Percentiles rank a stretch among this genome's conserved stretches.
Evolutionary conservation across 1,284 basidiomycete species (phyloP).

Genomic region (Somion occarium): DNA sequence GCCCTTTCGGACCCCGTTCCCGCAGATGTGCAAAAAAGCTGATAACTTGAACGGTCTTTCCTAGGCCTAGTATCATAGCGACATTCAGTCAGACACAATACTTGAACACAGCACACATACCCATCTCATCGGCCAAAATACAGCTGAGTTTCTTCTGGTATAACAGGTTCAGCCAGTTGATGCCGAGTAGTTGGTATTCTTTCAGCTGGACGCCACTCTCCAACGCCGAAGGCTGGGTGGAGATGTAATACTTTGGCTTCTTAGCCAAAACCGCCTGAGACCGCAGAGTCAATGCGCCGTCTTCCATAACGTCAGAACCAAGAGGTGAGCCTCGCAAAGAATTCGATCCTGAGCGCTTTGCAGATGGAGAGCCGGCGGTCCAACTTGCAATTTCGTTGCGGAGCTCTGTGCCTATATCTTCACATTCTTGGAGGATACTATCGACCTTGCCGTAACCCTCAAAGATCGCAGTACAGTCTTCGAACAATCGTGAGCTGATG

Average conservation of each 20-base stretch:
- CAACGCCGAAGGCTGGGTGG: constrained; percentile 72
- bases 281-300: constrained; percentile 59
- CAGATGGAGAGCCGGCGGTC: constrained; percentile 45
- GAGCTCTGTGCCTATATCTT: constrained; percentile 72
- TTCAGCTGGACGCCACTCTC: constrained; percentile 77
- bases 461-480: constrained; percentile 87
- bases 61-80: constrained; percentile 55
- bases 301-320: constrained; percentile 37
- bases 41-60: constrained; percentile 98
- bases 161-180: constrained; percentile 94
- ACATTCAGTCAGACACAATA: constrained; percentile 2
- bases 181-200: constrained; percentile 95
- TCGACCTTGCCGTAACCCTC: constrained; percentile 91
- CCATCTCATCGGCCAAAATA: constrained; percentile 98
- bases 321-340: constrained; percentile 24
- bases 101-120: constrained; percentile 39
- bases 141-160: constrained; percentile 83
- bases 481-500: constrained; percentile 86
- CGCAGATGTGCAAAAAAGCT: constrained; percentile 91
- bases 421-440: constrained; percentile 83
- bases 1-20: constrained; percentile 71
- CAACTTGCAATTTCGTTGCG: constrained; percentile 75
- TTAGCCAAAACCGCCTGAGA: constrained; percentile 38
- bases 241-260: constrained; percentile 61
- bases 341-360: constrained; percentile 26